Base-by-base conservation (phyloP, 2,329 filamentous ascomycete genomes). In the Penicillium digitatum region DNA sequence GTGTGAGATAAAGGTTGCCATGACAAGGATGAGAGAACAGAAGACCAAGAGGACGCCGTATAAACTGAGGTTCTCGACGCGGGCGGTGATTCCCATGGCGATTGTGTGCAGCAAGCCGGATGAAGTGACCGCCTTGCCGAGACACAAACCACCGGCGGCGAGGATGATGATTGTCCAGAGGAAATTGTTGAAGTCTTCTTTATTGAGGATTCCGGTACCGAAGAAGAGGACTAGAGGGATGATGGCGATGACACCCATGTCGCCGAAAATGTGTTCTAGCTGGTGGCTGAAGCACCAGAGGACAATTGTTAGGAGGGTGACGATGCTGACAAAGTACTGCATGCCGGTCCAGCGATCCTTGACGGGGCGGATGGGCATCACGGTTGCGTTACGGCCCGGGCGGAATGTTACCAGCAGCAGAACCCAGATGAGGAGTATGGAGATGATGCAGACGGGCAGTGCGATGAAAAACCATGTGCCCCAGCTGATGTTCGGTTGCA, bases 131-230 rank as follows among this genome's bases (percentile, higher is more conserved):
- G 93, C 89, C 72, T 95, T 96, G 54, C 94, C 94, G 0, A 99
- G 84, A 1, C 91, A 91, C 32, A 99, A 78, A 8, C 94, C 94
- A 44, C 94, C 94, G 0, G 94, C 93, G 0, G 94, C 94, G 20
- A 99, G 86, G 67, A 99, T 97, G 74, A 99, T 96, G 74, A 99
- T 99, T 20, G 95, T 99, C 94, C 94, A 99, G 37, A 96, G 87
- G 74, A 99, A 99, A 74, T 99, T 99, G 79, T 99, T 99, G 72
- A 99, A 99, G 76, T 99, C 94, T 75, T 97, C 94, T 76, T 97
- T 99, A 46, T 92, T 97, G 31, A 99, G 80, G 62, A 97, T 93
- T 11, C 94, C 94, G 2, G 91, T 92, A 52, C 94, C 94, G 66
- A 99, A 99, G 81, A 99, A 99, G 39, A 96, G 80, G 3, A 95